phyloP scores from a whole-genome alignment of 2,329 filamentous ascomycete species.

The Truncatella angustata region DNA sequence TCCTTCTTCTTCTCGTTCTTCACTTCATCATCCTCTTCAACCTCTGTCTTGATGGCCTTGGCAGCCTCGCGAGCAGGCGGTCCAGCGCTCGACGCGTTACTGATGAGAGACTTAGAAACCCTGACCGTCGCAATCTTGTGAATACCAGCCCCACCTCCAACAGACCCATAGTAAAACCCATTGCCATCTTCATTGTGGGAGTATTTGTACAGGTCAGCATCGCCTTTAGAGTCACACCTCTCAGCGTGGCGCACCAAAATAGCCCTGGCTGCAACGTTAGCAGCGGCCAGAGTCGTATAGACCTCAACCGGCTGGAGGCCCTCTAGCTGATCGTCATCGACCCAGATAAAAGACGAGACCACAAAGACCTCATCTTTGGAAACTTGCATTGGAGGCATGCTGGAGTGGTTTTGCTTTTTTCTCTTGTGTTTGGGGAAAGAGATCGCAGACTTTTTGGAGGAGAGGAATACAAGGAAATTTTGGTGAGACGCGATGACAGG shows the following conservation, averaged over 20 bases:
- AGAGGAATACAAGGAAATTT: neutral
- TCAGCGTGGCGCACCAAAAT: conserved; percentile 10
- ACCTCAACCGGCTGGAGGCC: conserved; percentile 10
- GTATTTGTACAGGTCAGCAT: neutral
- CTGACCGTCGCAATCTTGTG: neutral
- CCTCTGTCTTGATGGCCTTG: neutral
- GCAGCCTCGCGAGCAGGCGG: neutral
- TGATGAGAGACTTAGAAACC: neutral
- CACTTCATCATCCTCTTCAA: neutral
- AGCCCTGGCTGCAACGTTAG: conserved; percentile 12
- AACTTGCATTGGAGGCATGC: conserved; percentile 5
- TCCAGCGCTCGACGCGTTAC: neutral
- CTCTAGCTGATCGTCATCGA: conserved; percentile 6
- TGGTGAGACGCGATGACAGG: neutral
- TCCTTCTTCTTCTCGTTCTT: conserved; percentile 7
- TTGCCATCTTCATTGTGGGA: neutral
- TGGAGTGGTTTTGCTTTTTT: neutral
- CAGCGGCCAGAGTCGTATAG: conserved; percentile 7
- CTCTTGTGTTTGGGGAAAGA: neutral
- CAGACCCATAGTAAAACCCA: neutral
- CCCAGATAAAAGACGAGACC: conserved; percentile 12
- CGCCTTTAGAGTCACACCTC: conserved; percentile 3
- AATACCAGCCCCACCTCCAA: neutral
- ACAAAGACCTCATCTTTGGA: conserved; percentile 9
- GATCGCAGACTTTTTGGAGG: neutral